Conservation (phyloP, 176 grass and related monocot genomes). For the Areca catechu region DNA sequence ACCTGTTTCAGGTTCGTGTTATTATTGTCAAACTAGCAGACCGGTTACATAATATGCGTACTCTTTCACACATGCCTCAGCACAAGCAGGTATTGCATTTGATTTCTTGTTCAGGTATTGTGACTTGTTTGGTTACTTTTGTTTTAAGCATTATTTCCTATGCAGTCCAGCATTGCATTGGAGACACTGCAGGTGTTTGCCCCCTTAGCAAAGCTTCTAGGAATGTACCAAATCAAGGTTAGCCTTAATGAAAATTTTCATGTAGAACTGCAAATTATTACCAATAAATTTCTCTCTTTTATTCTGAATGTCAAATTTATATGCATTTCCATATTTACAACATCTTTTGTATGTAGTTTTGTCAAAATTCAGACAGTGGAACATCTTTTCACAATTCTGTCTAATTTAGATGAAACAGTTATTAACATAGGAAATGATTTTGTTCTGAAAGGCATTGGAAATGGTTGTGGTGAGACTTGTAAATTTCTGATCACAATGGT, state of each 20-base stretch:
- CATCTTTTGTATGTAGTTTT: too few species aligned
- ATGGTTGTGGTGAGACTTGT: too few species aligned
- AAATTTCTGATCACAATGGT: too few species aligned
- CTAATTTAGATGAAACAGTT: too few species aligned
- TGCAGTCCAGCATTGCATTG: constrained; percentile 65
- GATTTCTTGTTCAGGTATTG: neutral
- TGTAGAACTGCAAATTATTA: neutral
- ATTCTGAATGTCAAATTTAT: too few species aligned
- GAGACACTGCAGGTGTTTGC: constrained; percentile 96
- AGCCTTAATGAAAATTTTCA: constrained; percentile 11
- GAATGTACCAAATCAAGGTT: constrained; percentile 99
- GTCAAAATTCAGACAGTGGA: too few species aligned
- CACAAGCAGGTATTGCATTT: constrained; percentile 73
- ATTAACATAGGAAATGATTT: too few species aligned
- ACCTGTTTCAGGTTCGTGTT: constrained; percentile 69
- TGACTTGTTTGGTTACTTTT: neutral
- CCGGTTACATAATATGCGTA: constrained; percentile 98
- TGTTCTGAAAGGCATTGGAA: too few species aligned
- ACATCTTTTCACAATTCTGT: too few species aligned
- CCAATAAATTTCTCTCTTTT: too few species aligned
- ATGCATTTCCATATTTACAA: too few species aligned
- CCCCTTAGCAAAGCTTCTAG: constrained; percentile 92
- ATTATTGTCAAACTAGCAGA: constrained; percentile 98
- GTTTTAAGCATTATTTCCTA: constrained; percentile 11
- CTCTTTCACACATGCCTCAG: constrained; percentile 89